Conservation (phyloP, 2,329 filamentous ascomycete genomes). For the Talaromyces sp. region DNA sequence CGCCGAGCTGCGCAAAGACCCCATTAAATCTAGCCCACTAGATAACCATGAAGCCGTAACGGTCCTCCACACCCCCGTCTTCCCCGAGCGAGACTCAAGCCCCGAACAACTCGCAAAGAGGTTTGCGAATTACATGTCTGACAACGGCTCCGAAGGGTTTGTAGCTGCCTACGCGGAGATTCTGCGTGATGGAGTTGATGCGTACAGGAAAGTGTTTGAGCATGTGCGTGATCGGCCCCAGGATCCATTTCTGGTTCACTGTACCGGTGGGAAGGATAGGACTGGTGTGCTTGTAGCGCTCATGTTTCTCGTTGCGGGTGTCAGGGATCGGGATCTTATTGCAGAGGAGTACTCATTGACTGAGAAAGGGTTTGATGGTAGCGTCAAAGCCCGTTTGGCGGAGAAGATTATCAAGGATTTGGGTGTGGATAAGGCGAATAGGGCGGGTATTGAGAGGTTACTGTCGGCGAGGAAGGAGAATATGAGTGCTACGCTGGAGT, state of each 20-base stretch:
- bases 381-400: slow-evolving; percentile 51
- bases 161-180: slow-evolving; percentile 66
- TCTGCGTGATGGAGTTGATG: slow-evolving; percentile 59
- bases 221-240: slow-evolving; percentile 51
- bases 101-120: slow-evolving; percentile 62
- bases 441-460: slow-evolving; percentile 44
- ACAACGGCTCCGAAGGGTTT: slow-evolving; percentile 60
- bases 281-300: slow-evolving; percentile 69
- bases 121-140: slow-evolving; percentile 58
- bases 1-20: slow-evolving; percentile 40
- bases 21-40: slow-evolving; percentile 32
- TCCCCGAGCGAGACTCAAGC: slow-evolving; percentile 60
- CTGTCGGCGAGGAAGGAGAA: slow-evolving; percentile 47
- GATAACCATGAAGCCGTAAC: slow-evolving; percentile 47
- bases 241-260: slow-evolving; percentile 63
- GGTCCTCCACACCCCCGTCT: slow-evolving; percentile 61
- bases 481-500: slow-evolving; percentile 51
- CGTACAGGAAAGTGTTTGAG: slow-evolving; percentile 58
- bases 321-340: slow-evolving; percentile 58
- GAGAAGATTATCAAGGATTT: slow-evolving; percentile 36
- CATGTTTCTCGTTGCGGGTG: slow-evolving; percentile 61
- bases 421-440: slow-evolving; percentile 49
- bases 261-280: slow-evolving; percentile 73
- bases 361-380: slow-evolving; percentile 36
- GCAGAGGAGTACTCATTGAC: slow-evolving; percentile 55